Evolutionary conservation across 192 early-diverging fungal species (phyloP).

Genomic region (Gonapodya prolifera): DNA sequence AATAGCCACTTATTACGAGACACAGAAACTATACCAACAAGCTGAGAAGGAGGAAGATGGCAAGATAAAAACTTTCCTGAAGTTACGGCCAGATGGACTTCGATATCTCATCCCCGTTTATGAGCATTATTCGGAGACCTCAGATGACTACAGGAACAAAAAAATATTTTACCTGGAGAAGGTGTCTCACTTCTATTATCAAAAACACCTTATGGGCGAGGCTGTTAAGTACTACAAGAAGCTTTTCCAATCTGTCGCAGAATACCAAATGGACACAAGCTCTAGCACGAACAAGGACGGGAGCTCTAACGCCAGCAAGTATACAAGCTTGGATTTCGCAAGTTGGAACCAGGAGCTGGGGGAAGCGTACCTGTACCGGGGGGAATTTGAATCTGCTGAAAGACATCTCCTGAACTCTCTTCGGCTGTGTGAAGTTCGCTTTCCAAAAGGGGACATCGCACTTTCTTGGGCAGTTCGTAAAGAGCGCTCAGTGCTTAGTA

Average conservation of each 20-base stretch:
- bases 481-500: slow-evolving; percentile 9
- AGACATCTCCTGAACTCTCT: slow-evolving; percentile 20
- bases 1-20: slow-evolving; percentile 28
- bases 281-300: not conserved
- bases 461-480: slow-evolving; percentile 18
- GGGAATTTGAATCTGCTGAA: slow-evolving; percentile 19
- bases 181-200: slow-evolving; percentile 25
- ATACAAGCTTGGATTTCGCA: slow-evolving; percentile 13
- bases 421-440: slow-evolving; percentile 16
- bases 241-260: slow-evolving; percentile 16
- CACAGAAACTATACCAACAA: slow-evolving; percentile 15
- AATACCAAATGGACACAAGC: not conserved
- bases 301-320: slow-evolving; percentile 1
- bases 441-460: slow-evolving; percentile 15
- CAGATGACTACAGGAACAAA: slow-evolving; percentile 18
- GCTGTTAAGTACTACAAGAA: slow-evolving; percentile 28
- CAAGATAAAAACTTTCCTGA: slow-evolving; percentile 10
- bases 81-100: not conserved
- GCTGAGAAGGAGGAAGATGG: slow-evolving; percentile 8
- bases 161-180: slow-evolving; percentile 25
- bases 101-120: slow-evolving; percentile 22
- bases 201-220: slow-evolving; percentile 23
- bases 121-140: slow-evolving; percentile 31
- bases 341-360: slow-evolving; percentile 35
- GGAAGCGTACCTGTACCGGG: slow-evolving; percentile 22